These are phyloP conservation scores for Naganishia friedmannii DNA, from an alignment of 768 basidiomycete genomes.

Conservation along the genomic window DNA sequence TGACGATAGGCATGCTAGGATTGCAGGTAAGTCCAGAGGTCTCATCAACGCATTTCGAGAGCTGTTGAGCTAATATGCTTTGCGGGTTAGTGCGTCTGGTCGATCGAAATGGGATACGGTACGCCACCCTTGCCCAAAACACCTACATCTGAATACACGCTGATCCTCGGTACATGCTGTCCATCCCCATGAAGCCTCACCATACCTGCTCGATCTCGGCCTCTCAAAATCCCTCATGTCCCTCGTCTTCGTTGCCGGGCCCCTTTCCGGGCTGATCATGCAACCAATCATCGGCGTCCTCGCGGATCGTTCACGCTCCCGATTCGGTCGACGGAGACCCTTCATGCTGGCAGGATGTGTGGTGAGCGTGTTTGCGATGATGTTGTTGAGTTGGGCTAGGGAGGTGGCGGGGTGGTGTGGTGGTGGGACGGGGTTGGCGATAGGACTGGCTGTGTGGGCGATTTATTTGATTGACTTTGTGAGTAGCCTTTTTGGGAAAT, in stretches of 20 bases:
- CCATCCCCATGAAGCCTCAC: constrained; percentile 57
- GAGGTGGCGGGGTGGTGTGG: constrained; percentile 61
- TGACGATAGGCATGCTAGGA: constrained; percentile 77
- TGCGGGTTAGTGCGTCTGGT: constrained; percentile 64
- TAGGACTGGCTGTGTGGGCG: constrained; percentile 70
- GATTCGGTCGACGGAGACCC: constrained; percentile 78
- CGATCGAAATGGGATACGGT: constrained; percentile 91
- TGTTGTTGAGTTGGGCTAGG: constrained; percentile 78
- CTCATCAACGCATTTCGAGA: not conserved
- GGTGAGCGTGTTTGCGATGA: constrained; percentile 68
- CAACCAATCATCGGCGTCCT: constrained; percentile 81
- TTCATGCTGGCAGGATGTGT: constrained; percentile 73
- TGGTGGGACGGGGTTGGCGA: constrained; percentile 57
- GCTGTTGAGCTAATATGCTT: not conserved
- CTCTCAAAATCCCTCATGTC: constrained; percentile 82
- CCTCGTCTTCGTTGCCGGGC: constrained; percentile 87
- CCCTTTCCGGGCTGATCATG: constrained; percentile 80
- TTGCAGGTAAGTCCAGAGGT: constrained; percentile 61
- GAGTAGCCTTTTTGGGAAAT: not conserved
- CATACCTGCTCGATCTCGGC: constrained; percentile 84
- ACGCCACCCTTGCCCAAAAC: not conserved
- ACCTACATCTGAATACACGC: constrained; percentile 51
- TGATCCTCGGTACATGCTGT: not conserved
- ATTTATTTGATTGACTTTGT: constrained; percentile 68
- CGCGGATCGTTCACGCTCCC: constrained; percentile 78